These are phyloP conservation scores for Trichoderma sp. DNA, from an alignment of 2,329 filamentous ascomycete species.

Conservation along the genomic window DNA sequence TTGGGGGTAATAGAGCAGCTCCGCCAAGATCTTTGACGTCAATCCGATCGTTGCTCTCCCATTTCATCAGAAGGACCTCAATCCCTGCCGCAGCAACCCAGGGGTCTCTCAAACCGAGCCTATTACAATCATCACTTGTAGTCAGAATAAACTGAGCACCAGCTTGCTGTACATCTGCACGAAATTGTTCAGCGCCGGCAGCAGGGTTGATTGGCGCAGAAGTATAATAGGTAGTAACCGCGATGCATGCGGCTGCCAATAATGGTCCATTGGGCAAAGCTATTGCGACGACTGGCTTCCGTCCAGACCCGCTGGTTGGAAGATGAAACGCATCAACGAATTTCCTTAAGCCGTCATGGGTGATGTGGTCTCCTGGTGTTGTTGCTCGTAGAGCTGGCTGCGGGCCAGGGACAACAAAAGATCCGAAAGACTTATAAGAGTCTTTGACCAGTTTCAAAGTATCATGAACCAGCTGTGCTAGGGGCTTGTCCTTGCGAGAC, in stretches of 20 bases:
- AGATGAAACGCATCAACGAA: slow-evolving; percentile 40
- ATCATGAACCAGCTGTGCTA: slow-evolving; percentile 25
- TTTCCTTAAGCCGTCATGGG: slow-evolving; percentile 34
- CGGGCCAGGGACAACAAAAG: slow-evolving; percentile 34
- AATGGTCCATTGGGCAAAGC: slow-evolving; percentile 56
- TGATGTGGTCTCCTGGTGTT: slow-evolving; percentile 31
- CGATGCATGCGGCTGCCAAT: slow-evolving; percentile 52
- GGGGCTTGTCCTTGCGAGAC: slow-evolving; percentile 26
- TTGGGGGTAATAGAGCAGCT: slow-evolving; percentile 6
- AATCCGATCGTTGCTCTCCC: slow-evolving; percentile 41
- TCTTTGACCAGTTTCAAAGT: slow-evolving; percentile 31
- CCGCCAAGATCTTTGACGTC: slow-evolving; percentile 29
- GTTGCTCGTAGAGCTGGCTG: slow-evolving; percentile 34
- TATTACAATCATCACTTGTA: slow-evolving; percentile 41
- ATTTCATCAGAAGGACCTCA: slow-evolving; percentile 42
- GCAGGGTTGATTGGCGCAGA: slow-evolving; percentile 54
- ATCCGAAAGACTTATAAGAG: slow-evolving; percentile 42
- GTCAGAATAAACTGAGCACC: slow-evolving; percentile 50
- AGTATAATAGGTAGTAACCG: slow-evolving; percentile 51
- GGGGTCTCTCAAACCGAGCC: slow-evolving; percentile 38
- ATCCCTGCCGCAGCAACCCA: slow-evolving; percentile 39
- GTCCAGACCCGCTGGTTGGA: slow-evolving; percentile 23
- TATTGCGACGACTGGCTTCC: slow-evolving; percentile 50
- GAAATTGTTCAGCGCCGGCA: slow-evolving; percentile 51
- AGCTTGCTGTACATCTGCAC: slow-evolving; percentile 50